These are phyloP conservation scores for Pinus albicaulis DNA, from an alignment of 75 land plant genomes.

Conservation along the genomic window DNA sequence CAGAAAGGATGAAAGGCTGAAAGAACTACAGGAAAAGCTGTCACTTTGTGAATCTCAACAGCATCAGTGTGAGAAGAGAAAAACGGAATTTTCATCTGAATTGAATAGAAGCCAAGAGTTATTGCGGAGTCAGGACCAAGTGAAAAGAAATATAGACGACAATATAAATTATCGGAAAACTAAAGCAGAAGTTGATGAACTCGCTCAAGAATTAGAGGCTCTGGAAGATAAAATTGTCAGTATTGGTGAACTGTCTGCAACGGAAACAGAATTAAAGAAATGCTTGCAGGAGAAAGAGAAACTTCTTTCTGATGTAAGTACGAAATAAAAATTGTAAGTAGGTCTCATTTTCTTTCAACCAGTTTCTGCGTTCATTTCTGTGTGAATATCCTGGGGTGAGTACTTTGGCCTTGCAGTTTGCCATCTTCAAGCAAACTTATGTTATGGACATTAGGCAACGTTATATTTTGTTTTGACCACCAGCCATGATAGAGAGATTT, in stretches of 20 bases:
- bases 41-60: slow-evolving; percentile 46
- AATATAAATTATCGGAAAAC: slow-evolving; percentile 81
- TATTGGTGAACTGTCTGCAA: slow-evolving; percentile 57
- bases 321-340: background rate
- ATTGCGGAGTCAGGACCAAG: slow-evolving; percentile 47
- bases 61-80: slow-evolving; percentile 47
- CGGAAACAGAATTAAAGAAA: slow-evolving; percentile 65
- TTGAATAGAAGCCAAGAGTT: slow-evolving; percentile 52
- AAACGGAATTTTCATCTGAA: slow-evolving; percentile 48
- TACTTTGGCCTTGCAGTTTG: background rate
- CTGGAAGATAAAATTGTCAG: slow-evolving; percentile 57
- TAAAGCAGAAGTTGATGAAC: slow-evolving; percentile 65
- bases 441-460: background rate
- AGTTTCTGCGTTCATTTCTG: background rate
- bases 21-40: slow-evolving; percentile 62
- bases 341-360: background rate
- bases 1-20: slow-evolving; percentile 58
- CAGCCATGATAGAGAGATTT: too few species aligned
- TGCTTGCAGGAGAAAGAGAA: slow-evolving; percentile 63
- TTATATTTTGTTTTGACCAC: background rate
- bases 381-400: background rate
- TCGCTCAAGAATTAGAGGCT: slow-evolving; percentile 62
- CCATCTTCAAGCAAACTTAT: background rate
- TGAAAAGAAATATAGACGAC: slow-evolving; percentile 89
- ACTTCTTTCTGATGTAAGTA: slow-evolving; percentile 76